Conservation (phyloP, 2,329 filamentous ascomycete genomes). For the Xylaria sp. region DNA sequence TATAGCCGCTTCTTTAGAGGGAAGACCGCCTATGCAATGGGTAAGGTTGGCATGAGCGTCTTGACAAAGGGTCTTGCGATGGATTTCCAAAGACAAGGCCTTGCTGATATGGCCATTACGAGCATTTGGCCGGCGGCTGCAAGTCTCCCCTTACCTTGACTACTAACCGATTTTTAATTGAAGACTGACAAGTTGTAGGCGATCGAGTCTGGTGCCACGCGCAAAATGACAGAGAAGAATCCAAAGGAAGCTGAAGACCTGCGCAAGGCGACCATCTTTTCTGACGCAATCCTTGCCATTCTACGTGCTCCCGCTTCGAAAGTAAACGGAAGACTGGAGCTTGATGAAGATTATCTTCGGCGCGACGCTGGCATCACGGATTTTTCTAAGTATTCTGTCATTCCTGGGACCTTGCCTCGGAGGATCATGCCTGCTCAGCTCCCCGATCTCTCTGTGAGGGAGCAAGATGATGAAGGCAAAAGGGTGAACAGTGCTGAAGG, state of each 20-base stretch:
- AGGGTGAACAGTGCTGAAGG: slow-evolving; percentile 67
- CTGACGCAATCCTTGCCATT: slow-evolving; percentile 78
- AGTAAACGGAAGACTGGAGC: slow-evolving; percentile 74
- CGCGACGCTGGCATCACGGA: slow-evolving; percentile 67
- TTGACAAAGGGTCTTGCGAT: slow-evolving; percentile 81
- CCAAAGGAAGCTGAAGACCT: slow-evolving; percentile 61
- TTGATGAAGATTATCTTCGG: slow-evolving; percentile 83
- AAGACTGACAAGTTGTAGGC: slow-evolving; percentile 44
- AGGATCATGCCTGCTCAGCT: slow-evolving; percentile 78
- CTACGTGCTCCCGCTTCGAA: slow-evolving; percentile 60
- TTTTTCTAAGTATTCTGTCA: slow-evolving; percentile 74
- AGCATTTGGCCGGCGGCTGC: slow-evolving; percentile 83
- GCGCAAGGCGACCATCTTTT: slow-evolving; percentile 76
- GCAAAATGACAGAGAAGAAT: slow-evolving; percentile 23
- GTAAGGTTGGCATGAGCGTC: slow-evolving; percentile 82
- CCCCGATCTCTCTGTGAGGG: slow-evolving; percentile 72
- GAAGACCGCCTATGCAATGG: slow-evolving; percentile 82
- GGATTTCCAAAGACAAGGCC: slow-evolving; percentile 74
- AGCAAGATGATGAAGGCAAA: slow-evolving; percentile 80
- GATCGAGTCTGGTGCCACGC: slow-evolving; percentile 63
- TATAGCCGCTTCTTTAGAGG: slow-evolving; percentile 85
- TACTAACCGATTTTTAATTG: neutral
- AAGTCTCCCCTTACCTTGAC: slow-evolving; percentile 40
- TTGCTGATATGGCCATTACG: slow-evolving; percentile 73
- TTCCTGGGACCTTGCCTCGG: slow-evolving; percentile 54